Percentiles rank a stretch among this genome's conserved stretches.
phyloP scores from a whole-genome alignment of 306 rosid species.

The Abrus precatorius region DNA sequence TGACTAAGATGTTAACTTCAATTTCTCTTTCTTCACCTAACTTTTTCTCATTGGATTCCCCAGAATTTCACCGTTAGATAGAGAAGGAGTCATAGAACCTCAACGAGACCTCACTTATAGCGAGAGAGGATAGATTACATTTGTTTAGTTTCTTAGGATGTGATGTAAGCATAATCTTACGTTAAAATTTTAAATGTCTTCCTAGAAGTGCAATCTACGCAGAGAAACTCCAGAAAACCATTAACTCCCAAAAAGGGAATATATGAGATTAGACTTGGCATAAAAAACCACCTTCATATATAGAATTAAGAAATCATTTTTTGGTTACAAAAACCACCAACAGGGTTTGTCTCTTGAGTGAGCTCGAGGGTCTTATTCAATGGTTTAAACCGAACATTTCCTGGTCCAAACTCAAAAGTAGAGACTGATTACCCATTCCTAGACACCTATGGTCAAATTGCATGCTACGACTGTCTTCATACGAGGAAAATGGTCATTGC shows the following conservation, averaged over 20 bases:
- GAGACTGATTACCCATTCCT: neutral
- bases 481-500: neutral
- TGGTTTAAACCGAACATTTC: neutral
- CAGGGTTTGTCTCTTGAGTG: slow-evolving; percentile 8
- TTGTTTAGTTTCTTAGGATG: slow-evolving; percentile 40
- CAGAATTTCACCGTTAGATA: slow-evolving; percentile 33
- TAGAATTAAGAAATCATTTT: neutral
- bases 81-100: slow-evolving; percentile 42
- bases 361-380: neutral
- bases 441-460: slow-evolving; percentile 14
- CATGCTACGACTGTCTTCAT: neutral
- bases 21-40: slow-evolving; percentile 57
- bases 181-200: neutral
- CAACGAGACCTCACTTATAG: slow-evolving; percentile 33
- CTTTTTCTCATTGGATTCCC: slow-evolving; percentile 58
- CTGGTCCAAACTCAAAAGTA: neutral
- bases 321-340: slow-evolving; percentile 3
- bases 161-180: slow-evolving; percentile 37
- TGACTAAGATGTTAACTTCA: slow-evolving; percentile 30
- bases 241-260: slow-evolving; percentile 16
- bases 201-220: slow-evolving; percentile 18
- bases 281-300: neutral
- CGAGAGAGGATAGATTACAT: neutral
- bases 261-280: slow-evolving; percentile 31
- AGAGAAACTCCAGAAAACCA: slow-evolving; percentile 44